Percentiles rank a stretch among this genome's conserved stretches.
phyloP scores from a whole-genome alignment of 495 filamentous ascomycete species.

The Sphaerosporella brunnea region DNA sequence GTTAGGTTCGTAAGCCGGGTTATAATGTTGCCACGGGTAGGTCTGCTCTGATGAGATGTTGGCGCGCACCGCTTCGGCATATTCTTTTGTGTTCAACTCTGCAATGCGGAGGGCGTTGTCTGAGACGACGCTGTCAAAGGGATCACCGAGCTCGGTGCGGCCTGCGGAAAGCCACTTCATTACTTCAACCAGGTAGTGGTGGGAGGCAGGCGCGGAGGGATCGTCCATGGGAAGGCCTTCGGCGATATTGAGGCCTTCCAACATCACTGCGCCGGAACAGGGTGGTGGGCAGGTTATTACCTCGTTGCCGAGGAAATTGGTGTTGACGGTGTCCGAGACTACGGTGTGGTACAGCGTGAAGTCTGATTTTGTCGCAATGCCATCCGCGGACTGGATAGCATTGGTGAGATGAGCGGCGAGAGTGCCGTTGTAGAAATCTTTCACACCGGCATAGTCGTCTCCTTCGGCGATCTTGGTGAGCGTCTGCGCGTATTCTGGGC shows the following conservation, averaged over 20 bases:
- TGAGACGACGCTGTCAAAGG: slow-evolving; percentile 13
- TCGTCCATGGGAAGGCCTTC: slow-evolving; percentile 19
- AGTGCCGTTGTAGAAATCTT: slow-evolving; percentile 22
- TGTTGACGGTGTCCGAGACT: slow-evolving; percentile 17
- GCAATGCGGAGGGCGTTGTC: slow-evolving; percentile 15
- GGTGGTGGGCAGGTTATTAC: slow-evolving; percentile 21
- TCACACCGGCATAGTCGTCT: slow-evolving; percentile 15
- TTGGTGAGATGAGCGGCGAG: slow-evolving; percentile 11
- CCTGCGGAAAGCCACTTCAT: slow-evolving; percentile 27
- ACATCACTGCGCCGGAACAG: slow-evolving; percentile 21
- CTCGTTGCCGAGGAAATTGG: slow-evolving; percentile 15
- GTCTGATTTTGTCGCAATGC: slow-evolving; percentile 20
- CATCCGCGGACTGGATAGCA: slow-evolving; percentile 11
- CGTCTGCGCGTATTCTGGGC: slow-evolving; percentile 15
- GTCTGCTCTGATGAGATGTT: slow-evolving; percentile 22
- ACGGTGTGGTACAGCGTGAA: slow-evolving; percentile 17
- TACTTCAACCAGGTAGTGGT: slow-evolving; percentile 21
- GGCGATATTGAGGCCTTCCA: slow-evolving; percentile 25
- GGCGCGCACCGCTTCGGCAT: slow-evolving; percentile 12
- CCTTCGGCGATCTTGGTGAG: slow-evolving; percentile 16
- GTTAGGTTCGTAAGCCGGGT: slow-evolving; percentile 20
- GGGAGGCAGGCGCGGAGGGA: slow-evolving; percentile 11
- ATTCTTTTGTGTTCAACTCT: slow-evolving; percentile 18
- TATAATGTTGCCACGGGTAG: slow-evolving; percentile 23
- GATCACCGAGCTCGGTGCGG: slow-evolving; percentile 25